Evolutionary conservation across 108 stramenopile genomes (phyloP), one percentile per base, ranked within the genome.

Genomic region (Craspedostauros australis): DNA sequence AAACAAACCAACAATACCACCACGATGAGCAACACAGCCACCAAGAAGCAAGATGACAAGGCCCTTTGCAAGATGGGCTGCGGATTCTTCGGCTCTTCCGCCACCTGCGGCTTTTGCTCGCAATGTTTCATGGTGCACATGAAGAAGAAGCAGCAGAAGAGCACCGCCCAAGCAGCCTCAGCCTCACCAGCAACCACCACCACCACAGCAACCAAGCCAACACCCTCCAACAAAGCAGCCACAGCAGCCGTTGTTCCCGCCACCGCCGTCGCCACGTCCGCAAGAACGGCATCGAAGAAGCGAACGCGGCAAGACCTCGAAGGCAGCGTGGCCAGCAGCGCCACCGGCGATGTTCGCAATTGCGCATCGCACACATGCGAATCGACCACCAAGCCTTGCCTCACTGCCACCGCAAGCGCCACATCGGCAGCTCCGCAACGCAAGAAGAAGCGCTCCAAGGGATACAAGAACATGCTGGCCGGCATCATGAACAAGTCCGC

Each of bases 381-480:
- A n/a, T n/a, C n/a, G n/a, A n/a, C n/a, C n/a, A n/a, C n/a, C n/a
- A n/a, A n/a, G n/a, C n/a, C n/a, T n/a, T n/a, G n/a, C n/a, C n/a
- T n/a, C n/a, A n/a, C n/a, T n/a, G n/a, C n/a, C n/a, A n/a, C n/a
- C n/a, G n/a, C n/a, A n/a, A n/a, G n/a, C n/a, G n/a, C n/a, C n/a
- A n/a, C n/a, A n/a, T n/a, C n/a, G n/a, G n/a, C n/a, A n/a, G n/a
- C n/a, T n/a, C n/a, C n/a, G n/a, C n/a, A n/a, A n/a, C n/a, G n/a
- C 50, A 86, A 86, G 66, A 86, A 86, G 54, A 86, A 77, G 70
- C 77, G 80, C 60, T 80, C 79, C 57, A 24, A 56, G 2, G 62
- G 61, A 11, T 86, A 86, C 78, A 86, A 86, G 76, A 71, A 70
- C 52, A 82, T 86, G 80, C 63, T 86, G 60, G 75, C 77, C 5